Percentiles rank a stretch among this genome's conserved stretches.
These are phyloP conservation scores for Platanthera guangdongensis DNA, from an alignment of 106 monocot species.

Conservation along the genomic window DNA sequence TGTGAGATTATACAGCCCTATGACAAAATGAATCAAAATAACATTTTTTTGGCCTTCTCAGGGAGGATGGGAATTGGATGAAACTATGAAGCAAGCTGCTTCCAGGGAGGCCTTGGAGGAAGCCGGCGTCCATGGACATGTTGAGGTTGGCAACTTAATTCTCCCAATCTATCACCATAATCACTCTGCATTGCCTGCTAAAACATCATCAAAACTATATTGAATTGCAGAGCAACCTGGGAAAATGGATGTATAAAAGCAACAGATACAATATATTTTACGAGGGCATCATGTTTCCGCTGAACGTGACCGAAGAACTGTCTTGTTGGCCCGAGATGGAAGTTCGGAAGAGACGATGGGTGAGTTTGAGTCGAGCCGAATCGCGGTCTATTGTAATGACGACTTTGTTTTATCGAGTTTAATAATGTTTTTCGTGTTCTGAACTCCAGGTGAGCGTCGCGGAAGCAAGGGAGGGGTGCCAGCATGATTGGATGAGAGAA, in stretches of 20 bases:
- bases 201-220: background rate
- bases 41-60: slow-evolving; percentile 2
- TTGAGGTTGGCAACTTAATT: slow-evolving; percentile 19
- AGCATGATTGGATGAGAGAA: slow-evolving; percentile 43
- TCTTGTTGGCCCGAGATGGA: slow-evolving; percentile 48
- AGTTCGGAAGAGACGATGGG: slow-evolving; percentile 47
- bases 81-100: slow-evolving; percentile 35
- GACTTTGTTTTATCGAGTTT: background rate
- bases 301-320: slow-evolving; percentile 46
- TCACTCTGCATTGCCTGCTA: background rate
- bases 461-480: slow-evolving; percentile 29
- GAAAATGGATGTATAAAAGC: slow-evolving; percentile 59
- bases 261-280: slow-evolving; percentile 24
- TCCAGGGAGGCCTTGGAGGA: slow-evolving; percentile 48
- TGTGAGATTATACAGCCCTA: background rate
- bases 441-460: slow-evolving; percentile 22
- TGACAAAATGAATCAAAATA: background rate
- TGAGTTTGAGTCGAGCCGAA: slow-evolving; percentile 7
- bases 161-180: background rate
- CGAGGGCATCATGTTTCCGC: slow-evolving; percentile 57
- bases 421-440: background rate
- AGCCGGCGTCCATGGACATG: slow-evolving; percentile 40
- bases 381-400: background rate
- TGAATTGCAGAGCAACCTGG: slow-evolving; percentile 27
- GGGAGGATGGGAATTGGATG: slow-evolving; percentile 58